Conservation (phyloP, 331 rosid genomes). For the Spiraea crenata region DNA sequence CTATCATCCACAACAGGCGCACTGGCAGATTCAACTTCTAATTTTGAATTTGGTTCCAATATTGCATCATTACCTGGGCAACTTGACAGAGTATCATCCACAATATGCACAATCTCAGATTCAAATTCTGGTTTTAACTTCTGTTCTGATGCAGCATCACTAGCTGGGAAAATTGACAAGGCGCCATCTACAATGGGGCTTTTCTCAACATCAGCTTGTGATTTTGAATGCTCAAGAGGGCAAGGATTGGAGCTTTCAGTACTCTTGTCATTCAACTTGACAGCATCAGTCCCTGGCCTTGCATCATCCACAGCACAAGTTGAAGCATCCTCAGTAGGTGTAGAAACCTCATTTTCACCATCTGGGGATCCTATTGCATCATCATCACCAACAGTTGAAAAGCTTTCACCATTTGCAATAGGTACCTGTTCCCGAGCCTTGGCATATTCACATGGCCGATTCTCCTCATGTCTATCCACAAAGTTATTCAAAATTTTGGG, state of each 20-base stretch:
- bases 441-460: conserved; percentile 16
- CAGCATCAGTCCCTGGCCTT: conserved; percentile 19
- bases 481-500: conserved; percentile 16
- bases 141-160: conserved; percentile 4
- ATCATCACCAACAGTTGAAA: conserved; percentile 11
- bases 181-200: background rate
- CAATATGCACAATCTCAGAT: conserved; percentile 3
- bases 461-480: conserved; percentile 20
- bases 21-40: conserved; percentile 16
- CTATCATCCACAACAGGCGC: conserved; percentile 8
- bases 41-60: background rate
- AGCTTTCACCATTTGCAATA: conserved; percentile 19
- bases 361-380: background rate
- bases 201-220: conserved; percentile 8
- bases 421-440: background rate
- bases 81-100: conserved; percentile 11
- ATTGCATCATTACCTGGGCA: conserved; percentile 6
- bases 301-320: conserved; percentile 16
- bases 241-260: conserved; percentile 17
- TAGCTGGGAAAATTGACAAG: conserved; percentile 7
- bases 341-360: conserved; percentile 17
- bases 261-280: conserved; percentile 4
- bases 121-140: conserved; percentile 13
- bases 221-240: conserved; percentile 7
- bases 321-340: conserved; percentile 16